Evolutionary conservation across 257 asterid species (phyloP).

Genomic region (Cruciata laevipes): DNA sequence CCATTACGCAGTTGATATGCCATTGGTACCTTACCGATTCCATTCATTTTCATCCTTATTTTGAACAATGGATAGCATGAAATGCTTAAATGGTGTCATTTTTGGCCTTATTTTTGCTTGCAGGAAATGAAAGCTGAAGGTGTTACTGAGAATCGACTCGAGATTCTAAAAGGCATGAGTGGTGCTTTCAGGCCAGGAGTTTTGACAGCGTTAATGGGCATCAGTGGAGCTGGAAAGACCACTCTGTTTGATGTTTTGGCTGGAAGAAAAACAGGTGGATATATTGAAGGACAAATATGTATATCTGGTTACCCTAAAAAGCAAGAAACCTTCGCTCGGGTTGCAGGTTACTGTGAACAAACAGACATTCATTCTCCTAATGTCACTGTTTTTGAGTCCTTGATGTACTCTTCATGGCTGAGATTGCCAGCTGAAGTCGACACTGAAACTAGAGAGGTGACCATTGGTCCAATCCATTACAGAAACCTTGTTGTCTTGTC

Average conservation of each 20-base stretch:
- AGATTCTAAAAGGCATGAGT: conserved; percentile 19
- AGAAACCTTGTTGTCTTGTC: too few species aligned
- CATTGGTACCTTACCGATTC: conserved; percentile 45
- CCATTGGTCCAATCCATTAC: too few species aligned
- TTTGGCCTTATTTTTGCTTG: background rate
- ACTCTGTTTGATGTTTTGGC: conserved; percentile 22
- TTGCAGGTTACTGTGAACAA: conserved; percentile 24
- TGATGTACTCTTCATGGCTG: conserved; percentile 20
- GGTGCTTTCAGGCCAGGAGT: conserved; percentile 26
- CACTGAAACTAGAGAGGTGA: too few species aligned
- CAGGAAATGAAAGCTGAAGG: conserved; percentile 23
- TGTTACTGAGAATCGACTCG: conserved; percentile 8
- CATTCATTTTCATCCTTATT: background rate
- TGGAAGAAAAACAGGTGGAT: conserved; percentile 23
- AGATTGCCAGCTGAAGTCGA: conserved; percentile 15
- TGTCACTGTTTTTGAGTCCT: conserved; percentile 18
- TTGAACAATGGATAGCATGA: background rate
- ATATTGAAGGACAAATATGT: conserved; percentile 18
- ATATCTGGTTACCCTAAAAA: conserved; percentile 21
- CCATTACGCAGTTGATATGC: conserved; percentile 71
- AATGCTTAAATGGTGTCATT: background rate
- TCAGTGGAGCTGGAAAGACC: conserved; percentile 24
- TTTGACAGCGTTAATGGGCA: conserved; percentile 21
- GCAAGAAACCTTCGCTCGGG: conserved; percentile 20
- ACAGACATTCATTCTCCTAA: conserved; percentile 22